Evolutionary conservation across 225 moss, liverwort and hornwort species (phyloP).

Genomic region (Lunularia cruciata): DNA sequence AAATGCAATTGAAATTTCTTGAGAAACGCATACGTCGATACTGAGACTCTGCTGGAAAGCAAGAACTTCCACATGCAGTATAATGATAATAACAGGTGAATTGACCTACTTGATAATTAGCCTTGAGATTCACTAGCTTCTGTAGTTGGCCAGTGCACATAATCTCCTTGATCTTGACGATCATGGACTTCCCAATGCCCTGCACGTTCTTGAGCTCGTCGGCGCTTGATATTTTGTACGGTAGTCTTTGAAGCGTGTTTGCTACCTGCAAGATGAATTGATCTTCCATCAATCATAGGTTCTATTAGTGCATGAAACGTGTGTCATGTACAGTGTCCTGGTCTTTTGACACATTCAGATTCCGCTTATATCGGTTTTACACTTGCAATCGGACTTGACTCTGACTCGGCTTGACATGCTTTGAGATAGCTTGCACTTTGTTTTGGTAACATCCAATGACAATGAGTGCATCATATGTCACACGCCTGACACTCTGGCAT

Average conservation of each 20-base stretch:
- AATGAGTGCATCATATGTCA: too few species aligned
- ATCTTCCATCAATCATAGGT: too few species aligned
- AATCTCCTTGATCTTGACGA: slow-evolving; percentile 39
- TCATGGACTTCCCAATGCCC: slow-evolving; percentile 39
- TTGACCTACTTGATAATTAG: slow-evolving; percentile 26
- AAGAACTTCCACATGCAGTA: not conserved
- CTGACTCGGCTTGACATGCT: too few species aligned
- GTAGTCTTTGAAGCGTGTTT: slow-evolving; percentile 38
- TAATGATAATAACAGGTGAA: not conserved
- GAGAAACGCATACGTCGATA: not conserved
- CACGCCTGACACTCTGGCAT: too few species aligned
- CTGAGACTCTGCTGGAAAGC: not conserved
- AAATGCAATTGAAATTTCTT: not conserved
- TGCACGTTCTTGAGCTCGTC: slow-evolving; percentile 38
- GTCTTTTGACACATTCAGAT: too few species aligned
- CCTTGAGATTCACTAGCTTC: slow-evolving; percentile 37
- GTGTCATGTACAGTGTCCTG: too few species aligned
- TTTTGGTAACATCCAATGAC: too few species aligned
- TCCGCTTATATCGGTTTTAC: too few species aligned
- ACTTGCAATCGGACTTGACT: too few species aligned
- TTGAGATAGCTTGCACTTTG: too few species aligned
- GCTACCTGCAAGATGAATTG: slow-evolving; percentile 25
- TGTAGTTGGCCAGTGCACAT: slow-evolving; percentile 37
- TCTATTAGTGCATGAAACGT: too few species aligned
- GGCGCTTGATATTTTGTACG: slow-evolving; percentile 30